These are phyloP conservation scores for Silybum marianum DNA, from an alignment of 129 eudicot genomes.

Conservation along the genomic window DNA sequence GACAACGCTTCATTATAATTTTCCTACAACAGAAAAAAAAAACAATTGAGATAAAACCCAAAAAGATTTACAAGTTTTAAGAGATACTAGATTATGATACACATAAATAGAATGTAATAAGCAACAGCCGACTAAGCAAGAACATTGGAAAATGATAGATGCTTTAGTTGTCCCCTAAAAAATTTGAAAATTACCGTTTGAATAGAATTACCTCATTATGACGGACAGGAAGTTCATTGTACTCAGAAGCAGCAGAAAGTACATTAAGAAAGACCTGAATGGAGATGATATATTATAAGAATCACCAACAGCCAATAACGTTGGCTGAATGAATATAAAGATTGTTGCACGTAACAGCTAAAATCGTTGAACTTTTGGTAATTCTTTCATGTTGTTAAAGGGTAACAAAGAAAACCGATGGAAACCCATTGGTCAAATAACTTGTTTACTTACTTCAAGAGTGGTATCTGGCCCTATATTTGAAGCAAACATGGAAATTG, in stretches of 20 bases:
- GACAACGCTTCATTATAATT: slow-evolving; percentile 79
- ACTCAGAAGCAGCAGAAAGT: slow-evolving; percentile 94
- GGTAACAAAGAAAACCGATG: slow-evolving; percentile 1
- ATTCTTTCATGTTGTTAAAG: not conserved
- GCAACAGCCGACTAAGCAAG: too few species aligned
- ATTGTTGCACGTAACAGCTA: not conserved
- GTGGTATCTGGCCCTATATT: slow-evolving; percentile 87
- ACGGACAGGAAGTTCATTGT: slow-evolving; percentile 97
- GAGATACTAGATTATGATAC: not conserved
- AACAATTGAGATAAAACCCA: not conserved
- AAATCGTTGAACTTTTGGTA: not conserved
- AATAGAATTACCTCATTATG: slow-evolving; percentile 84
- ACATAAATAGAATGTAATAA: not conserved
- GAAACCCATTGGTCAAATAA: not conserved
- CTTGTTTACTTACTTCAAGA: slow-evolving; percentile 67
- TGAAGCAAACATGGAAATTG: slow-evolving; percentile 94
- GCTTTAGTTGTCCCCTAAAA: slow-evolving; percentile 1
- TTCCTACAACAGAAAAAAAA: slow-evolving; percentile 51
- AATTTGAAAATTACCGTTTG: slow-evolving; percentile 3
- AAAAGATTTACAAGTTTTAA: slow-evolving; percentile 13
- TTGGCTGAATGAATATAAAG: slow-evolving; percentile 1
- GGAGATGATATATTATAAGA: slow-evolving; percentile 5
- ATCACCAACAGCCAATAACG: slow-evolving; percentile 1
- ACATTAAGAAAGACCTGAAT: slow-evolving; percentile 77
- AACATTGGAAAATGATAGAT: too few species aligned